phyloP scores from a whole-genome alignment of 331 rosid genomes.

The Malus hybrid region DNA sequence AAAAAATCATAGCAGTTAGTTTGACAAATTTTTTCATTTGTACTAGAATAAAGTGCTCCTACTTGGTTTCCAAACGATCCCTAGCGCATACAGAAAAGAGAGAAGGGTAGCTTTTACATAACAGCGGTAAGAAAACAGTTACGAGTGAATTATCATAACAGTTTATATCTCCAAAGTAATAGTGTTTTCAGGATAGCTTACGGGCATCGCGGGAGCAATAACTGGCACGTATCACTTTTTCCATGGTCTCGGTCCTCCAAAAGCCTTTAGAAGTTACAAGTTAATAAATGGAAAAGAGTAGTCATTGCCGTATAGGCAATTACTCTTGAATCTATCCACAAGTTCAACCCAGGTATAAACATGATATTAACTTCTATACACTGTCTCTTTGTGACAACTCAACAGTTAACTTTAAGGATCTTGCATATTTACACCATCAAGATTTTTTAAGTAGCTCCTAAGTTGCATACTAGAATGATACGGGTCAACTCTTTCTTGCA shows the following conservation, averaged over 20 bases:
- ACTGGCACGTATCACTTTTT: background rate
- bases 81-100: background rate
- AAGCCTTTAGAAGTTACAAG: background rate
- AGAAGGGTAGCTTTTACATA: background rate
- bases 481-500: slow-evolving; percentile 49
- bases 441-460: background rate
- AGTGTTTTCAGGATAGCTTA: background rate
- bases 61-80: background rate
- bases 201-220: background rate
- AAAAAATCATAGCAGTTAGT: slow-evolving; percentile 15
- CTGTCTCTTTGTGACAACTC: background rate
- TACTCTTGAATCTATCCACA: background rate
- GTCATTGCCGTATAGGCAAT: background rate
- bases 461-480: slow-evolving; percentile 37
- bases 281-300: background rate
- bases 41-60: background rate
- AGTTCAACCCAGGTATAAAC: background rate
- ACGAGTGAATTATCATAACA: background rate
- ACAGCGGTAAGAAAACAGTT: background rate
- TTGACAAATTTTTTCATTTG: background rate
- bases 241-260: background rate
- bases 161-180: background rate
- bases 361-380: background rate
- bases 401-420: background rate
- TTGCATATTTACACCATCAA: background rate